These are phyloP conservation scores for Sporothrix globosa DNA, from an alignment of 2,329 filamentous ascomycete species.

Conservation along the genomic window DNA sequence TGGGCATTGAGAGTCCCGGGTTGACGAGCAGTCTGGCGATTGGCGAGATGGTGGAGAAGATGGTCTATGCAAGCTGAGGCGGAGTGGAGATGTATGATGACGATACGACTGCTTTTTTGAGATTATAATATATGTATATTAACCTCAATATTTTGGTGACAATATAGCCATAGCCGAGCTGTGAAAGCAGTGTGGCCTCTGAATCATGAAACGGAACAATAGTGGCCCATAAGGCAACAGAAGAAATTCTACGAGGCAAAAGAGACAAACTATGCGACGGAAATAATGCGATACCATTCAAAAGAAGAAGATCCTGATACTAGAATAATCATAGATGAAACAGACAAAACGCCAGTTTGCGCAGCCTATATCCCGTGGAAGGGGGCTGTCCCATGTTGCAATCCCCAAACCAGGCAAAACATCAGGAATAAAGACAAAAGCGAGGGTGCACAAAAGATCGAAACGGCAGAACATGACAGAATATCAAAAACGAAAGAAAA, in stretches of 20 bases:
- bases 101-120: background rate
- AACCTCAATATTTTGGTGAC: background rate
- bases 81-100: background rate
- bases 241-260: background rate
- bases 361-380: slow-evolving; percentile 1
- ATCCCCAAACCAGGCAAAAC: background rate
- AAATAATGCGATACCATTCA: background rate
- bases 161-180: background rate
- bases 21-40: slow-evolving; percentile 86
- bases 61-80: slow-evolving; percentile 49
- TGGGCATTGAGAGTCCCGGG: slow-evolving; percentile 93
- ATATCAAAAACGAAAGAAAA: background rate
- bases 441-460: background rate
- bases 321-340: background rate
- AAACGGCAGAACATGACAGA: background rate
- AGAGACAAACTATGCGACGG: background rate
- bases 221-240: background rate
- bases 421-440: background rate
- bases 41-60: slow-evolving; percentile 68
- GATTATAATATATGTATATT: no score
- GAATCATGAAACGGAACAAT: background rate
- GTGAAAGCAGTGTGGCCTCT: background rate
- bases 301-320: background rate
- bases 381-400: slow-evolving; percentile 2
- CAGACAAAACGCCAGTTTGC: slow-evolving; percentile 10